Percentiles rank a stretch among this genome's conserved stretches.
These are phyloP conservation scores for Diutina neorugosa DNA, from an alignment of 1,139 yeast genomes.

Conservation along the genomic window DNA sequence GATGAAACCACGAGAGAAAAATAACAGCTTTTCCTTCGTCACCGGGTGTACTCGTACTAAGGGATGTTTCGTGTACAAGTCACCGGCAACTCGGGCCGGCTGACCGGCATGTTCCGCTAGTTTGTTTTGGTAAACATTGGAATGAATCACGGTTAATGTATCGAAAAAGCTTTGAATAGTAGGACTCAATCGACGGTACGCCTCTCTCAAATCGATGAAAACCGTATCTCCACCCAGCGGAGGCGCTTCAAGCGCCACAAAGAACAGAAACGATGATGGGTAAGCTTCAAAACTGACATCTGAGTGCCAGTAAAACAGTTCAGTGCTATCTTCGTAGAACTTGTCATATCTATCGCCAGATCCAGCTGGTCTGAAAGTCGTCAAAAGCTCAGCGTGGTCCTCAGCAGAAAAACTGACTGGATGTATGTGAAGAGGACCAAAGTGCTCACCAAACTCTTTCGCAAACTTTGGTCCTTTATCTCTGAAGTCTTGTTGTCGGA, in stretches of 20 bases:
- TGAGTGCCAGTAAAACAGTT: conserved; percentile 17
- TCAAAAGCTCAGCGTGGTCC: conserved; percentile 17
- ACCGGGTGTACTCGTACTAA: conserved; percentile 20
- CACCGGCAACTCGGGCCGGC: conserved; percentile 13
- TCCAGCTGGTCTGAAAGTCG: conserved; percentile 20
- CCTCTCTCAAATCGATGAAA: conserved; percentile 20
- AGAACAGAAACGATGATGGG: conserved; percentile 20
- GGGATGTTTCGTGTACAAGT: conserved; percentile 17
- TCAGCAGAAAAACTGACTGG: conserved; percentile 18
- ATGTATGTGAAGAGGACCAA: conserved; percentile 22
- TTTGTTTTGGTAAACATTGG: conserved; percentile 15
- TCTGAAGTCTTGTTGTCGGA: conserved; percentile 21
- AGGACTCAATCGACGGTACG: conserved; percentile 21
- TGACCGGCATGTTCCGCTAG: conserved; percentile 10
- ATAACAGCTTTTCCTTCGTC: conserved; percentile 16
- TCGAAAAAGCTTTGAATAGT: conserved; percentile 17
- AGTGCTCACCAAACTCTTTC: conserved; percentile 17
- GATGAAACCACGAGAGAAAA: conserved; percentile 13
- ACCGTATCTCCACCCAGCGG: conserved; percentile 23
- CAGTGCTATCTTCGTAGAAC: conserved; percentile 12
- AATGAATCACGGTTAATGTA: conserved; percentile 16
- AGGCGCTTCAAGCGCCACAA: conserved; percentile 22
- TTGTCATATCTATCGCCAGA: conserved; percentile 13
- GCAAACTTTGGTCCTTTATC: conserved; percentile 20
- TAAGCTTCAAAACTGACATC: conserved; percentile 21